Percentiles rank a stretch among this genome's conserved stretches.
Conservation (phyloP, 2,329 filamentous ascomycete genomes). For the Biscogniauxia marginata region DNA sequence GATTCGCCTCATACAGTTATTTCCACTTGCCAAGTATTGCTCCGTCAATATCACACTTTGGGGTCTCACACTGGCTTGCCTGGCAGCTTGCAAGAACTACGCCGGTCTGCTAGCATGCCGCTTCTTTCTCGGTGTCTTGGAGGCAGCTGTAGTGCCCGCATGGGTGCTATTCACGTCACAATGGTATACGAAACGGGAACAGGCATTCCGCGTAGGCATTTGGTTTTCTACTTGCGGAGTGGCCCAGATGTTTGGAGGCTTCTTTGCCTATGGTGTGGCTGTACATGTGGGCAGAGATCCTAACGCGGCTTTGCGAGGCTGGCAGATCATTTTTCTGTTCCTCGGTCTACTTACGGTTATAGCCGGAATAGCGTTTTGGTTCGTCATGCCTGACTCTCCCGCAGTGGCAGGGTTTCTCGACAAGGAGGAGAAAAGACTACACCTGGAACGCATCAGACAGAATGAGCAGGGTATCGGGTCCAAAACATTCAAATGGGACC, state of each 20-base stretch:
- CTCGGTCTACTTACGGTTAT: conserved; percentile 27
- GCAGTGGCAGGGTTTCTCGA: conserved; percentile 33
- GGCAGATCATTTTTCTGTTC: conserved; percentile 39
- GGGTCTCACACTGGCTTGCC: conserved; percentile 27
- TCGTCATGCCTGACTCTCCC: conserved; percentile 37
- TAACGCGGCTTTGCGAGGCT: conserved; percentile 29
- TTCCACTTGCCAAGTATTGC: conserved; percentile 39
- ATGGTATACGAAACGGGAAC: conserved; percentile 29
- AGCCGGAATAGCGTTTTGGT: conserved; percentile 36
- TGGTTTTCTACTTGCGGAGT: conserved; percentile 29
- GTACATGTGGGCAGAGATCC: conserved; percentile 29
- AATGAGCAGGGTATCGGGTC: conserved; percentile 38
- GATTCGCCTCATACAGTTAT: conserved; percentile 36
- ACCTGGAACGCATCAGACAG: conserved; percentile 33
- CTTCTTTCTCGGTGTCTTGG: conserved; percentile 28
- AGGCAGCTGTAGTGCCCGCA: conserved; percentile 26
- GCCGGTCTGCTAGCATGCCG: conserved; percentile 23
- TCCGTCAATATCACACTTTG: conserved; percentile 36
- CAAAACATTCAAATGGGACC: conserved; percentile 33
- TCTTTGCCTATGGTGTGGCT: conserved; percentile 34
- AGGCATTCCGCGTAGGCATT: conserved; percentile 25
- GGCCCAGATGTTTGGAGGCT: conserved; percentile 38
- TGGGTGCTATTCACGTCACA: conserved; percentile 33
- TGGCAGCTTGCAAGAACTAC: conserved; percentile 20
- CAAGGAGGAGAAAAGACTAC: conserved; percentile 30